Percentiles rank a stretch among this genome's conserved stretches.
phyloP scores from a whole-genome alignment of 441 rosid genomes.

The Lepidium campestre region DNA sequence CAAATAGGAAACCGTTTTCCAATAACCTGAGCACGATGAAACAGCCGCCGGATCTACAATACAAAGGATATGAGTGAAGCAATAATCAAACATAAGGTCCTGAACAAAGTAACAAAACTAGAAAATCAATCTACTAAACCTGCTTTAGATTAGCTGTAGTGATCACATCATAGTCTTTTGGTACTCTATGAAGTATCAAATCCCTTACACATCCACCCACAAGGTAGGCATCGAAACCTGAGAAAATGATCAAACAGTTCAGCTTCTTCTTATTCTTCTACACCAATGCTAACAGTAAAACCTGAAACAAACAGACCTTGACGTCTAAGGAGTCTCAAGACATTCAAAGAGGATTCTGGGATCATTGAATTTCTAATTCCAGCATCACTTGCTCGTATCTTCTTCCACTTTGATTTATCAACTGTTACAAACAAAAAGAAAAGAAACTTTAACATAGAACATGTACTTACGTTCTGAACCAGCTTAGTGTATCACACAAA shows the following conservation, averaged over 20 bases:
- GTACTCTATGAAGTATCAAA: constrained; percentile 62
- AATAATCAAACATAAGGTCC: neutral
- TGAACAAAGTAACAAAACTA: neutral
- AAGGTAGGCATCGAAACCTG: constrained; percentile 81
- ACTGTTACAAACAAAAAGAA: constrained; percentile 15
- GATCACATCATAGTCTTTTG: constrained; percentile 94
- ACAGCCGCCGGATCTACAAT: constrained; percentile 46
- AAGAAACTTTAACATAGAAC: neutral
- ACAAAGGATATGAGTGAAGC: constrained; percentile 13
- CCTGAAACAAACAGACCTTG: constrained; percentile 36
- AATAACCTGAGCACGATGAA: constrained; percentile 47
- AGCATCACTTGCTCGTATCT: constrained; percentile 36
- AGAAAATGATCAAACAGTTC: neutral
- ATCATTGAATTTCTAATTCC: constrained; percentile 51
- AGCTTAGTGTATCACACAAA: neutral
- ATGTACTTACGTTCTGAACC: neutral
- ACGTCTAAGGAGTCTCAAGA: constrained; percentile 45
- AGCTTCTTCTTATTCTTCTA: neutral
- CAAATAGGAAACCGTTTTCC: constrained; percentile 89
- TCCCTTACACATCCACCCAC: constrained; percentile 99
- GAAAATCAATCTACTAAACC: constrained; percentile 36
- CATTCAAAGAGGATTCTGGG: constrained; percentile 48
- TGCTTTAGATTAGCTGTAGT: constrained; percentile 74
- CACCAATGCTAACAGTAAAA: neutral
- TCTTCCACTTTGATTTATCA: constrained; percentile 66